These are phyloP conservation scores for Mycothermus thermophilus DNA, from an alignment of 495 filamentous ascomycete genomes.

Conservation along the genomic window DNA sequence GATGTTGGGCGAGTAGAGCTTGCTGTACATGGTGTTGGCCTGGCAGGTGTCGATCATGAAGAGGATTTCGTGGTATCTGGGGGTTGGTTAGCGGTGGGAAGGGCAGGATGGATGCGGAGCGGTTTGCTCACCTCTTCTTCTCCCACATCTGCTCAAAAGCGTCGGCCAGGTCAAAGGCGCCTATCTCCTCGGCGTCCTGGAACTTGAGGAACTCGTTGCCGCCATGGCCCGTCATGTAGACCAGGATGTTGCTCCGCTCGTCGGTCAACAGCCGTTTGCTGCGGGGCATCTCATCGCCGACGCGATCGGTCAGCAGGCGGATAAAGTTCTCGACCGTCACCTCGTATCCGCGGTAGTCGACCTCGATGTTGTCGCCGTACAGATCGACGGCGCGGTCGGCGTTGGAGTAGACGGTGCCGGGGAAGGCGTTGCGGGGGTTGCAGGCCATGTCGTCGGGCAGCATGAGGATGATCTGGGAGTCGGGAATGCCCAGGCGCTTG, in stretches of 20 bases:
- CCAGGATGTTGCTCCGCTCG: slow-evolving; percentile 86
- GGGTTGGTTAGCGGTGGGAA: neutral
- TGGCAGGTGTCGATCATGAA: slow-evolving; percentile 99
- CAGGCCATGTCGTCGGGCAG: slow-evolving; percentile 98
- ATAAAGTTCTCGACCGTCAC: slow-evolving; percentile 99
- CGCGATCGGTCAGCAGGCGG: slow-evolving; percentile 80
- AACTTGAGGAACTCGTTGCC: slow-evolving; percentile 99
- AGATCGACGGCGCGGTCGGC: slow-evolving; percentile 89
- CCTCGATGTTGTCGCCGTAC: slow-evolving; percentile 97
- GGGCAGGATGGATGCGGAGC: neutral
- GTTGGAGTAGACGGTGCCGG: slow-evolving; percentile 96
- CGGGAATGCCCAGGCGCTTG: slow-evolving; percentile 92
- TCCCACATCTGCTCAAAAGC: slow-evolving; percentile 99
- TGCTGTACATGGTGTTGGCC: slow-evolving; percentile 97
- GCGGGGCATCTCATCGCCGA: slow-evolving; percentile 82
- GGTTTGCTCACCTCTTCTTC: slow-evolving; percentile 61
- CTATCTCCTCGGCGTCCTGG: slow-evolving; percentile 95
- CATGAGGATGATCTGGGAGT: slow-evolving; percentile 99
- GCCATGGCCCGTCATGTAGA: slow-evolving; percentile 98
- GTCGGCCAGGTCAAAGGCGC: slow-evolving; percentile 88
- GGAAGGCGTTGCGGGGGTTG: slow-evolving; percentile 95
- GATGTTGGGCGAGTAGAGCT: slow-evolving; percentile 94
- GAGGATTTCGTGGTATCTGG: slow-evolving; percentile 76
- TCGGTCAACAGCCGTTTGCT: slow-evolving; percentile 87
- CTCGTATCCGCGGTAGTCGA: slow-evolving; percentile 95